Evolutionary conservation across 257 asterid genomes (phyloP), one percentile per base, ranked within the genome.

Genomic region (Plectranthus barbatus): DNA sequence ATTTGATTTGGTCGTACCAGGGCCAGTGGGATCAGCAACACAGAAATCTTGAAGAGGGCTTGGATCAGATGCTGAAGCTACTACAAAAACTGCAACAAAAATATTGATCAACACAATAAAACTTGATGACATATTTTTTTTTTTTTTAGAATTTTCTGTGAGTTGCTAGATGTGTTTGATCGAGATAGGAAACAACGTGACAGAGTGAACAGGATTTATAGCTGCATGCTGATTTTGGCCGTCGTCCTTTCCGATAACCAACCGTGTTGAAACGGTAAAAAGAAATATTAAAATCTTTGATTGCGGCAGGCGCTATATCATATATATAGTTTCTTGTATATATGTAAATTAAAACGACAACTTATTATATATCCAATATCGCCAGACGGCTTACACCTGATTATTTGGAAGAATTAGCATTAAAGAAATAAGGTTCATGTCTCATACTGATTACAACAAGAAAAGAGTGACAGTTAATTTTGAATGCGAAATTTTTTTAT

Each of bases 31-130:
- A 24, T 73, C 72, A 5, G 86, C 82, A 18, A 75, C 84, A 41
- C 86, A 81, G 23, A 78, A 75, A 67, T 81, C 86, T 36, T 81
- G 86, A 40, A 81, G 76, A n/a, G 86, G 84, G 56, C 81, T 75
- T 0, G 72, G 52, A 42, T 77, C 81, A 17, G 81, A 77, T 36
- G 86, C 78, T 7, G 44, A 18, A 14, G 78, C 55, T 23, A 51
- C 33, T 1, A 67, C 55, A 40, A 61, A 45, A 56, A 36, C 31
- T 41, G 73, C 71, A 20, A 73, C 4, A 4, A 67, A 0, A 8
- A 37, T 5, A 5, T 11, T 13, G n/a, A n/a, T n/a, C 4, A 44
- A 4, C n/a, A 66, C 7, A n/a, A 42, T 0, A 0, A 56, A 67
- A 31, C 11, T 5, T n/a, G 57, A 56, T 3, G 72, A 40, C 72